Base-by-base conservation (phyloP, 345 rosid genomes). In the Mercurialis annua region DNA sequence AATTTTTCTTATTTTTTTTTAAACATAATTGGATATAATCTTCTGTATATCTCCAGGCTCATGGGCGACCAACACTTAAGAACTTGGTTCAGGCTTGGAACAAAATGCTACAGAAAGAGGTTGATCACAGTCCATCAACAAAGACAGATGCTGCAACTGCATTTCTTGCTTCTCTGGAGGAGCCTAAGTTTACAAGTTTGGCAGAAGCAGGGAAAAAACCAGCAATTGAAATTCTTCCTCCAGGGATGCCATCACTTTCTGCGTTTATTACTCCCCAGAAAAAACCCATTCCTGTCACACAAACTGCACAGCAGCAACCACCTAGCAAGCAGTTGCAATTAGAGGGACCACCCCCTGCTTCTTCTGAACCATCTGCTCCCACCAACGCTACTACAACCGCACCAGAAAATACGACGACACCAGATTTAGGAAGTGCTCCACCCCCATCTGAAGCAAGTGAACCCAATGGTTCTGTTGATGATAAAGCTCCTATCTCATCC, bases 101-200 rank as follows among this genome's bases (percentile, higher is more conserved):
- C 79, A 91, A 84, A 82, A 76, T 81, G 71, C 81, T 94, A 43
- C 98, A 87, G 83, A 91, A 85, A 72, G 99, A 91, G 78, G 89
- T 83, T 18, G 96, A 89, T 62, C 88, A 81, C 47, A 62, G 82
- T 69, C 92, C 98, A n/a, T 64, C 85, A 15, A 76, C 81, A 20
- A 89, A 91, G 76, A 91, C 87, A 5, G 99, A 91, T 84, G 96
- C 99, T 50, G 92, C 98, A 40, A 81, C 89, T 77, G 97, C 97
- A 34, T 89, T 90, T 77, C 67, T 93, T 77, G 96, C 94, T 63
- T 90, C 97, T 10, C 90, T 93, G 4, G 91, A 93, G 76, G 95
- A 89, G 73, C 85, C 91, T 15, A 93, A 87, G 83, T 86, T 90
- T 68, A 86, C 96, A 33, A 89, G 95, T 83, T 79, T 91, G 77